Base-by-base conservation (phyloP, 208 protist species). In the Leishmania gerbilli region DNA sequence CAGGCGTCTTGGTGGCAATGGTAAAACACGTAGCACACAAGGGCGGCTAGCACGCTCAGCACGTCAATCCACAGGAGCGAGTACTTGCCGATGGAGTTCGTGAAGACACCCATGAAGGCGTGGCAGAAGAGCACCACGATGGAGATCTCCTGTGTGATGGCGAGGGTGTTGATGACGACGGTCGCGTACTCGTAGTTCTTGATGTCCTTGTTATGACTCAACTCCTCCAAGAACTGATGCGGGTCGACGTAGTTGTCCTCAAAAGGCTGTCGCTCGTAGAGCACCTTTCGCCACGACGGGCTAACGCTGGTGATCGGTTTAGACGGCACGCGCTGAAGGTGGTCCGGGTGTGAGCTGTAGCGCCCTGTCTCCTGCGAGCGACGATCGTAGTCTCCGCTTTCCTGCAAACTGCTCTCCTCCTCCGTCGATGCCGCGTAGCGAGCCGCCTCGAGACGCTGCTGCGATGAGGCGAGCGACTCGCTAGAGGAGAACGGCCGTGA, bases 171-270 rank as follows among this genome's bases (percentile, higher is more conserved):
- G 79, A 90, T 89, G 49, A 97, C 88, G 17, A 98, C 91, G 24
- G 94, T 89, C 3, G 68, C 64, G 84, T 95, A 97, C 65, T 91
- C 74, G 84, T 97, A 96, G 49, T 80, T 88, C 67, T 84, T 88
- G 53, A 97, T 81, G 71, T 97, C 92, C 40, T 90, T 89, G 88
- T 98, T 98, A 49, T 93, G 67, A 27, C 89, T 79, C 79, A 98
- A 82, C 58, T 96, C 92, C 83, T 91, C 81, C 76, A 97, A 80
- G 78, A 98, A 98, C 76, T 93, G 88, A 7, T 83, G 69, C 0
- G 88, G 89, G 79, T 98, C 95, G 0, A 97, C 93, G 79, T 96
- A 98, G 85, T 97, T 98, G 79, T 98, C 95, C 79, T 97, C 95
- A 62, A 95, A 97, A 15, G 92, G 92, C 84, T 96, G 94, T 42